Conservation (phyloP, 345 rosid species). For the Moringa oleifera region DNA sequence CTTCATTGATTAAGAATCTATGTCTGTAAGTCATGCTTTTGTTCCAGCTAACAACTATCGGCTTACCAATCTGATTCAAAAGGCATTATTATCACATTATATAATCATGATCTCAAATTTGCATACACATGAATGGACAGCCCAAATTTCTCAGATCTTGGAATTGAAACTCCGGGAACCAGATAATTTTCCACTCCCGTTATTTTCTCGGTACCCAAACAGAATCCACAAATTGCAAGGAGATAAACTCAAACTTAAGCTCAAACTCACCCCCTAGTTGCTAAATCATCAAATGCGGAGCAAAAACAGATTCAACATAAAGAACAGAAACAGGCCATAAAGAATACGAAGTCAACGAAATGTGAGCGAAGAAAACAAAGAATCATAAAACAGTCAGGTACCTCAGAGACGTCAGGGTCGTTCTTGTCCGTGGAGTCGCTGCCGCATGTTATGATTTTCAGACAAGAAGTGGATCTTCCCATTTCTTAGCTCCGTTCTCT, state of each 20-base stretch:
- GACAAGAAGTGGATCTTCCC: conserved; percentile 78
- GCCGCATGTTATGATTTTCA: conserved; percentile 69
- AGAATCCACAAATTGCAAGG: not conserved
- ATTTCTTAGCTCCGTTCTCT: conserved; percentile 15
- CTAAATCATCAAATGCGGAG: not conserved
- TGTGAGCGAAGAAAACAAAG: not conserved
- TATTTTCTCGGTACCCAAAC: not conserved
- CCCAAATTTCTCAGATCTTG: conserved; percentile 19
- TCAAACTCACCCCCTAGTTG: not conserved
- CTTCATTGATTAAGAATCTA: not conserved
- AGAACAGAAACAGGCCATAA: not conserved
- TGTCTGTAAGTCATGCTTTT: not conserved
- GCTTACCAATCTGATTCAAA: not conserved
- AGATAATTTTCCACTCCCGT: not conserved
- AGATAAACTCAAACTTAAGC: conserved; percentile 3
- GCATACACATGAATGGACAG: not conserved
- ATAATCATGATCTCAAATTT: not conserved
- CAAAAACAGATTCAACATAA: not conserved
- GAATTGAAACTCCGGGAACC: conserved; percentile 12
- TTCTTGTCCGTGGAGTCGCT: conserved; percentile 42
- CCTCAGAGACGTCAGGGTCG: conserved; percentile 44
- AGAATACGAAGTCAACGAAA: not conserved
- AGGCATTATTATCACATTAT: not conserved
- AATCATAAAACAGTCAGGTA: not conserved
- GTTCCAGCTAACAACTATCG: not conserved